Conservation (phyloP, 225 moss, liverwort and hornwort species). For the Pseudisothecium myosuroides region DNA sequence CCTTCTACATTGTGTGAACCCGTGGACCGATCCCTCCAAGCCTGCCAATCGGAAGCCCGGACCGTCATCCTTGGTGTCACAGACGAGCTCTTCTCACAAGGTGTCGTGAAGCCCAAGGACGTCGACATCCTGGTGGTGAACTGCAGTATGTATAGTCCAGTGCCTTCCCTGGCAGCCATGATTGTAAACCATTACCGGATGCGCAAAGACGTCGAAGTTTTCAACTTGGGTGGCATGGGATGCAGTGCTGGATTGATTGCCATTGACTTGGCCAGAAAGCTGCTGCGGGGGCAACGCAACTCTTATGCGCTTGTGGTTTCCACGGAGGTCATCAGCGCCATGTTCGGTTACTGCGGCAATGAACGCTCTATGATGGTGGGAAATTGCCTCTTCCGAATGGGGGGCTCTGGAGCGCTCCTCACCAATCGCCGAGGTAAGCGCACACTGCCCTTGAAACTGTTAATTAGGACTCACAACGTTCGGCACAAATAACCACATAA, state of each 20-base stretch:
- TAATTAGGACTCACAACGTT: not conserved
- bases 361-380: slow-evolving; percentile 33
- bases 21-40: slow-evolving; percentile 6
- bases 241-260: slow-evolving; percentile 37
- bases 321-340: not conserved
- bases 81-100: slow-evolving; percentile 20
- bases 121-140: slow-evolving; percentile 25
- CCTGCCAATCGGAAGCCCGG: not conserved
- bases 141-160: slow-evolving; percentile 24
- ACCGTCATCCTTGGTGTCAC: slow-evolving; percentile 9
- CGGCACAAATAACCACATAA: not conserved
- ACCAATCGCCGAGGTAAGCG: slow-evolving; percentile 24
- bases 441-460: not conserved
- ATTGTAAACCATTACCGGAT: slow-evolving; percentile 27
- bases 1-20: slow-evolving; percentile 14
- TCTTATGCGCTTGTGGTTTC: slow-evolving; percentile 6
- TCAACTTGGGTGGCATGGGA: slow-evolving; percentile 41
- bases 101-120: slow-evolving; percentile 5
- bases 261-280: slow-evolving; percentile 11
- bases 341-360: slow-evolving; percentile 16
- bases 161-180: slow-evolving; percentile 30
- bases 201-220: slow-evolving; percentile 18
- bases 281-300: not conserved
- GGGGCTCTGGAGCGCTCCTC: slow-evolving; percentile 11
- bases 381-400: slow-evolving; percentile 30